A percentile compares a stretch with the other conserved stretches of the same genome.
These are phyloP conservation scores for Taphrina communis DNA, from an alignment of 1,139 yeast genomes.

Conservation along the genomic window DNA sequence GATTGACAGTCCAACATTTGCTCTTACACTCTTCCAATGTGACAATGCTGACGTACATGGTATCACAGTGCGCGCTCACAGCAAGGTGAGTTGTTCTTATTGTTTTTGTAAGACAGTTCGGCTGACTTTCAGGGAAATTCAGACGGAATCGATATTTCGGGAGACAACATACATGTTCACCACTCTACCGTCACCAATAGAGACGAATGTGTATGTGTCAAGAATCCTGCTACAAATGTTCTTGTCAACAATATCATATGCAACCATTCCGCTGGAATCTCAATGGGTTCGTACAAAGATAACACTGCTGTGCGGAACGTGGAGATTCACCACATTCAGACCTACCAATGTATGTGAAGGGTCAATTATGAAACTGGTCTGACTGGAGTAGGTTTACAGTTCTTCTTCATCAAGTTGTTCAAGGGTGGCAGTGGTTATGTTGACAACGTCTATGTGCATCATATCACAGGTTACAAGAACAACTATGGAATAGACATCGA, in stretches of 20 bases:
- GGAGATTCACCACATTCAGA: slow-evolving; percentile 6
- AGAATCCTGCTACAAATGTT: slow-evolving; percentile 9
- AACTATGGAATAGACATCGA: slow-evolving; percentile 14
- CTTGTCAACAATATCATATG: slow-evolving; percentile 15
- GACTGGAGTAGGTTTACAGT: neutral
- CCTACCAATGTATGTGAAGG: slow-evolving; percentile 12
- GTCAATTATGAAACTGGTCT: neutral
- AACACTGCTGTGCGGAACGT: slow-evolving; percentile 5
- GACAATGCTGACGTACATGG: slow-evolving; percentile 10
- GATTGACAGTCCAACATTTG: slow-evolving; percentile 23
- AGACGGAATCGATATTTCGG: slow-evolving; percentile 18
- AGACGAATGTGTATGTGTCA: slow-evolving; percentile 19
- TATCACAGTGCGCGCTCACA: slow-evolving; percentile 1
- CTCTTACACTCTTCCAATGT: neutral
- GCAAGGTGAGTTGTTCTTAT: neutral
- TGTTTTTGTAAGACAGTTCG: neutral
- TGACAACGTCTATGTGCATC: neutral
- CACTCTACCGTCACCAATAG: slow-evolving; percentile 11
- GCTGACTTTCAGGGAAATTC: slow-evolving; percentile 1
- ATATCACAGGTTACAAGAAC: slow-evolving; percentile 1
- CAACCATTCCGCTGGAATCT: slow-evolving; percentile 13
- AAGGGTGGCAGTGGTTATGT: slow-evolving; percentile 5
- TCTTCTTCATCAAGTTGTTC: slow-evolving; percentile 9
- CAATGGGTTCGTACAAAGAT: slow-evolving; percentile 5
- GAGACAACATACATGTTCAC: slow-evolving; percentile 21